Evolutionary conservation across 2,329 filamentous ascomycete genomes (phyloP).

Genomic region (Cordyceps javanica): DNA sequence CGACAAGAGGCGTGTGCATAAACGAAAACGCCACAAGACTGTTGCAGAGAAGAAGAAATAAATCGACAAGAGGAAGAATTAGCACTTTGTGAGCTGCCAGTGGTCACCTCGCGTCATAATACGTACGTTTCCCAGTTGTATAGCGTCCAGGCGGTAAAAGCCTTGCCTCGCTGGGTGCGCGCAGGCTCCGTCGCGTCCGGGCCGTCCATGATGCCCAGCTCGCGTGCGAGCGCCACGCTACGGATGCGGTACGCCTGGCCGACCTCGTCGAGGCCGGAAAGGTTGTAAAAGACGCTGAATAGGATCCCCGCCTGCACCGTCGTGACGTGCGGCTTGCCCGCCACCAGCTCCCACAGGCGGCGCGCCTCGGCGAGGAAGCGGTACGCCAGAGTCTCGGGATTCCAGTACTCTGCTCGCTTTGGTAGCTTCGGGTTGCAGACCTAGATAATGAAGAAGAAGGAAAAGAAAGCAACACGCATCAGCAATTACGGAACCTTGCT

Average conservation of each 20-base stretch:
- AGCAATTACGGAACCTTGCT: no score
- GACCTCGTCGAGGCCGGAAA: background rate
- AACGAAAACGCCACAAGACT: background rate
- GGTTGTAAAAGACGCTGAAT: constrained; percentile 19
- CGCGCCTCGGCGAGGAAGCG: constrained; percentile 28
- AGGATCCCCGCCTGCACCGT: constrained; percentile 27
- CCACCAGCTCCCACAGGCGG: constrained; percentile 24
- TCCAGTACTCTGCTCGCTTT: constrained; percentile 26
- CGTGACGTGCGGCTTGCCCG: constrained; percentile 16
- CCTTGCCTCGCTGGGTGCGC: background rate
- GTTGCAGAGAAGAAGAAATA: background rate
- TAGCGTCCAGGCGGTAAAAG: background rate
- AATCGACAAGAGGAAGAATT: no score
- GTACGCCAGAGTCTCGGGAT: constrained; percentile 25
- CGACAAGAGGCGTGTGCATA: background rate
- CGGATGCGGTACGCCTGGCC: background rate
- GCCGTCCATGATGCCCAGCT: background rate
- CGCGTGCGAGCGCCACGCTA: background rate
- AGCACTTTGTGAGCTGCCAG: background rate
- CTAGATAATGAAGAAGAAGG: no score
- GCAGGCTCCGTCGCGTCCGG: background rate
- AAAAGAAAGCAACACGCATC: no score
- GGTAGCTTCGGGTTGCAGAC: constrained; percentile 22
- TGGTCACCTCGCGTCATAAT: background rate
- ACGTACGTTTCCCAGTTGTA: background rate